A percentile compares a stretch with the other conserved stretches of the same genome.
These are phyloP conservation scores for Backusella westeae DNA, from an alignment of 192 early-diverging fungal species.

Conservation along the genomic window DNA sequence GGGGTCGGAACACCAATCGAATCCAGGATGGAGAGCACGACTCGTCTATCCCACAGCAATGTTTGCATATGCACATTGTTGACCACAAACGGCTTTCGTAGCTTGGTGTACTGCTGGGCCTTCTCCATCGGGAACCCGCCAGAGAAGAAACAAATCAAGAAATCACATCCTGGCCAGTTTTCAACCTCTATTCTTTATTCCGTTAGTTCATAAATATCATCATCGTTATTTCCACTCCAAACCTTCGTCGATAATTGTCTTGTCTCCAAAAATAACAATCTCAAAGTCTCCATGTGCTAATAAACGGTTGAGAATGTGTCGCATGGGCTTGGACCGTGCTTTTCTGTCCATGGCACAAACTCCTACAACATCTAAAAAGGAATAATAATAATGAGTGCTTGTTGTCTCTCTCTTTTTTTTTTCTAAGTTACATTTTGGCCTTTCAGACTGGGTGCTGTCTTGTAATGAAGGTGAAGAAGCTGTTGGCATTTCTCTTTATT, in stretches of 20 bases:
- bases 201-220: background rate
- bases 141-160: constrained; percentile 96
- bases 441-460: background rate
- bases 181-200: constrained; percentile 56
- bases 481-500: constrained; percentile 2
- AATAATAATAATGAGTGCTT: background rate
- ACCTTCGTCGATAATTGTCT: constrained; percentile 95
- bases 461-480: background rate
- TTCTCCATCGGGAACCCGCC: constrained; percentile 90
- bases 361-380: constrained; percentile 63
- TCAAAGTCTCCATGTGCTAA: constrained; percentile 67
- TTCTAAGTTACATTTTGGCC: background rate
- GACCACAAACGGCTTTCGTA: constrained; percentile 85
- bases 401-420: background rate
- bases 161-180: constrained; percentile 92
- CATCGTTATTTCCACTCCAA: background rate
- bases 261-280: constrained; percentile 92
- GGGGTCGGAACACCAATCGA: constrained; percentile 82
- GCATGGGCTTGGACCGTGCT: constrained; percentile 96
- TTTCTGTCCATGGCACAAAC: constrained; percentile 93
- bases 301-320: constrained; percentile 82
- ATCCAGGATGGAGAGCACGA: constrained; percentile 81
- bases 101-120: constrained; percentile 82
- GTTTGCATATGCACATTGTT: constrained; percentile 91
- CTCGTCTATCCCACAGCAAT: constrained; percentile 83